These are phyloP conservation scores for Westerdykella ornata DNA, from an alignment of 2,329 filamentous ascomycete genomes.

Conservation along the genomic window DNA sequence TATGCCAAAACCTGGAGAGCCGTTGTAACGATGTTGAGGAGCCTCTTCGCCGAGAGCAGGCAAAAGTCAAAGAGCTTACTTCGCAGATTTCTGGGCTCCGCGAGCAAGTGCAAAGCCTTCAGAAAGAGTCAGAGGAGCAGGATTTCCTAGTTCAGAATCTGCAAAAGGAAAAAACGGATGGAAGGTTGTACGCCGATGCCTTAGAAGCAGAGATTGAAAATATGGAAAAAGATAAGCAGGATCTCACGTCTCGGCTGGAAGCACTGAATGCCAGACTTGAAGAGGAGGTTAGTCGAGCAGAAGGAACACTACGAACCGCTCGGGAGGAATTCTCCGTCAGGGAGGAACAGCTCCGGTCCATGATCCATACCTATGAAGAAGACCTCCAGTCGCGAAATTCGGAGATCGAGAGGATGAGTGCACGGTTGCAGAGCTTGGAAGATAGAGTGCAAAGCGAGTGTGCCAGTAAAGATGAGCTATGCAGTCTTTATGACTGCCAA, in stretches of 20 bases:
- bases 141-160: too few relatives aligned
- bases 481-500: constrained; percentile 27
- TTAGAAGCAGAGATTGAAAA: constrained; percentile 38
- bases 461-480: constrained; percentile 7
- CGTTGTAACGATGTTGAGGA: constrained; percentile 51
- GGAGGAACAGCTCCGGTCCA: constrained; percentile 35
- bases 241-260: constrained; percentile 31
- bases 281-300: constrained; percentile 29
- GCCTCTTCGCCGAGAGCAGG: constrained; percentile 45
- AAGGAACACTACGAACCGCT: constrained; percentile 20
- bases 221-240: constrained; percentile 35
- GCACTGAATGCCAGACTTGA: constrained; percentile 35
- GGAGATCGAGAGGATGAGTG: constrained; percentile 7
- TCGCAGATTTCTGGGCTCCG: constrained; percentile 27
- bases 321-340: constrained; percentile 19
- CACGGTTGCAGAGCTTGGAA: constrained; percentile 5
- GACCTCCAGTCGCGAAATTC: constrained; percentile 6
- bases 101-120: constrained; percentile 32
- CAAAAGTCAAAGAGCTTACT: constrained; percentile 31
- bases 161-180: constrained; percentile 19
- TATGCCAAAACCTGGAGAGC: constrained; percentile 51
- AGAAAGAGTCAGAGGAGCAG: too few relatives aligned
- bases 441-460: constrained; percentile 10
- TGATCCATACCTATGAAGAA: constrained; percentile 14
- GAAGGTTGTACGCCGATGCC: constrained; percentile 26